A percentile compares a stretch with the other conserved stretches of the same genome.
These are phyloP conservation scores for Parathielavia hyrcaniae DNA, from an alignment of 495 filamentous ascomycete genomes.

Conservation along the genomic window DNA sequence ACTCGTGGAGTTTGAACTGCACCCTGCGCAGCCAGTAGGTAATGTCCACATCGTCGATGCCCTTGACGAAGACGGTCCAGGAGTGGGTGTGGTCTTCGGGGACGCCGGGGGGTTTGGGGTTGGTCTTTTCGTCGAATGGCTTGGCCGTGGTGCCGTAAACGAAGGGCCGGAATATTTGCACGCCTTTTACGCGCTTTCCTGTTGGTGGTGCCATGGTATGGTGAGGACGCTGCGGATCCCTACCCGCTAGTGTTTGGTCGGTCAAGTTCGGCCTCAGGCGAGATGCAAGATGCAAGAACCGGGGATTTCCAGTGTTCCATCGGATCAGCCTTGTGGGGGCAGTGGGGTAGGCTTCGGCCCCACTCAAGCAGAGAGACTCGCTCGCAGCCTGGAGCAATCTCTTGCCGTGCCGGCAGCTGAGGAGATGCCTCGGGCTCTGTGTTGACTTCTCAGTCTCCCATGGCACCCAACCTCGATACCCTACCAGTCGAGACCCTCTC, in stretches of 20 bases:
- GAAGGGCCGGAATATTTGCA: conserved; percentile 71
- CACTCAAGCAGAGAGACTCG: too few species aligned
- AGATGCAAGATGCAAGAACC: neutral
- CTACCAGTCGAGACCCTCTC: neutral
- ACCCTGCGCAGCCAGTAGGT: conserved; percentile 96
- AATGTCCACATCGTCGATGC: conserved; percentile 77
- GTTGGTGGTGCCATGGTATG: conserved; percentile 51
- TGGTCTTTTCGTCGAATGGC: conserved; percentile 57
- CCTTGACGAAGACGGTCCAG: conserved; percentile 89
- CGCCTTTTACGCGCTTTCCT: conserved; percentile 58
- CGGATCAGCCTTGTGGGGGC: conserved; percentile 24
- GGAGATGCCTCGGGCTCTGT: too few species aligned
- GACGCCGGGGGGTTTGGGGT: conserved; percentile 56
- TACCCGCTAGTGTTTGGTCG: neutral
- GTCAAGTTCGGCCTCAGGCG: neutral
- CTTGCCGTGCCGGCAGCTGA: too few species aligned
- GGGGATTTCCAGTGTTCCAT: too few species aligned
- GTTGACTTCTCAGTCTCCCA: neutral
- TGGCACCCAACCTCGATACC: conserved; percentile 4
- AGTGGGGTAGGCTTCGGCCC: too few species aligned
- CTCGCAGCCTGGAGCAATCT: too few species aligned
- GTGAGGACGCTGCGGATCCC: neutral
- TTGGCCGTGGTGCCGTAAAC: conserved; percentile 74
- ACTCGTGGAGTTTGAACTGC: conserved; percentile 95
- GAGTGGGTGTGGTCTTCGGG: conserved; percentile 88